Conservation (phyloP, 192 early-diverging fungal species). For the Podila clonocystis region DNA sequence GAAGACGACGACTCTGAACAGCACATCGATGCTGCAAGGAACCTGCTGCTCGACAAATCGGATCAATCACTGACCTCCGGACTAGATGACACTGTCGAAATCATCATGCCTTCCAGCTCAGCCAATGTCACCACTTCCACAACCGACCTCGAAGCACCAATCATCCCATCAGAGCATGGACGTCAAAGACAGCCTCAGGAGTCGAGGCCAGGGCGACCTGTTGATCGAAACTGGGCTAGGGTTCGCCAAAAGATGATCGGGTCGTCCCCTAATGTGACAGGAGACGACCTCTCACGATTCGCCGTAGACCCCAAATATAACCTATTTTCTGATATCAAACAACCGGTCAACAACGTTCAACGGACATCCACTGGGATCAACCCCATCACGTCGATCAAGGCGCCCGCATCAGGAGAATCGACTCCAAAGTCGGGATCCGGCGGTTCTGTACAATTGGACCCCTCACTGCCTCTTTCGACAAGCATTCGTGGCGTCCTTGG, state of each 20-base stretch:
- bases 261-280: background rate
- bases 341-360: background rate
- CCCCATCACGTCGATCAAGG: background rate
- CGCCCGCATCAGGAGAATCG: background rate
- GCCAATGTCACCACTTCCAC: background rate
- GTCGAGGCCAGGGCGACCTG: background rate
- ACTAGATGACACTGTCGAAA: background rate
- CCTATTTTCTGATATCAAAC: background rate
- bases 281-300: background rate
- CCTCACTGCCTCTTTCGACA: constrained; percentile 22
- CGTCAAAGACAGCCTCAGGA: background rate
- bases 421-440: background rate
- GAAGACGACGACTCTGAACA: too few relatives aligned
- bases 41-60: too few relatives aligned
- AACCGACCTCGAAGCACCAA: background rate
- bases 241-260: constrained; percentile 38
- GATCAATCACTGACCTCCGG: too few relatives aligned
- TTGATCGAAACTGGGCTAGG: constrained; percentile 45
- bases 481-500: constrained; percentile 39
- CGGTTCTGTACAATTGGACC: constrained; percentile 8
- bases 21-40: too few relatives aligned
- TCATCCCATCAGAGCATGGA: background rate
- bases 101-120: background rate
- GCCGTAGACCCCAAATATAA: background rate
- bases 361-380: background rate